Conservation (phyloP, 1,139 yeast species). For the Geotrichum klebahnii region DNA sequence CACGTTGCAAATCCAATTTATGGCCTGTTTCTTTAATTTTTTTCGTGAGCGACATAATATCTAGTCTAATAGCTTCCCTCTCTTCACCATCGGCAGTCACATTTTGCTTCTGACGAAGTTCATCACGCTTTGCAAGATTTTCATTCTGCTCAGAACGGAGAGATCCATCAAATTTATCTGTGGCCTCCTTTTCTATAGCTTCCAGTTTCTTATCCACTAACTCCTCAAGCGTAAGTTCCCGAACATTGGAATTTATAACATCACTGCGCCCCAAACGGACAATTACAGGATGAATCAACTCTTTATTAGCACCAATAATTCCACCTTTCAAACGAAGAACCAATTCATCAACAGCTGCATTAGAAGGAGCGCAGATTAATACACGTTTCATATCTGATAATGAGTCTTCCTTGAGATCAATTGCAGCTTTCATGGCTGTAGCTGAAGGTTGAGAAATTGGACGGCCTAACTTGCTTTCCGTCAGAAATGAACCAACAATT, state of each 20-base stretch:
- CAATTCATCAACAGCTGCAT: conserved; percentile 97
- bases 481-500: conserved; percentile 72
- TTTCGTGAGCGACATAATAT: conserved; percentile 50
- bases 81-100: conserved; percentile 32
- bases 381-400: conserved; percentile 48
- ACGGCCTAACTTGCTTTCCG: conserved; percentile 41
- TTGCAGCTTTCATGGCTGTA: conserved; percentile 34
- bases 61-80: conserved; percentile 29
- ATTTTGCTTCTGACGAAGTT: conserved; percentile 42
- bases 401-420: conserved; percentile 34
- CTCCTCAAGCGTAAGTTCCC: conserved; percentile 82
- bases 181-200: conserved; percentile 41
- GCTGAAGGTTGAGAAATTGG: conserved; percentile 31
- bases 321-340: conserved; percentile 82
- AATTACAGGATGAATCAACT: conserved; percentile 57
- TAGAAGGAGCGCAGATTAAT: conserved; percentile 94
- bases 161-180: conserved; percentile 43
- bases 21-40: conserved; percentile 67
- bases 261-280: conserved; percentile 92
- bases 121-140: conserved; percentile 51
- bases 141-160: conserved; percentile 53
- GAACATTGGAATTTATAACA: conserved; percentile 77
- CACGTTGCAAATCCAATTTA: conserved; percentile 73
- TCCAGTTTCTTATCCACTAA: conserved; percentile 66
- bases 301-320: conserved; percentile 53